Conservation (phyloP, 768 basidiomycete genomes). For the Solioccasus polychromus region DNA sequence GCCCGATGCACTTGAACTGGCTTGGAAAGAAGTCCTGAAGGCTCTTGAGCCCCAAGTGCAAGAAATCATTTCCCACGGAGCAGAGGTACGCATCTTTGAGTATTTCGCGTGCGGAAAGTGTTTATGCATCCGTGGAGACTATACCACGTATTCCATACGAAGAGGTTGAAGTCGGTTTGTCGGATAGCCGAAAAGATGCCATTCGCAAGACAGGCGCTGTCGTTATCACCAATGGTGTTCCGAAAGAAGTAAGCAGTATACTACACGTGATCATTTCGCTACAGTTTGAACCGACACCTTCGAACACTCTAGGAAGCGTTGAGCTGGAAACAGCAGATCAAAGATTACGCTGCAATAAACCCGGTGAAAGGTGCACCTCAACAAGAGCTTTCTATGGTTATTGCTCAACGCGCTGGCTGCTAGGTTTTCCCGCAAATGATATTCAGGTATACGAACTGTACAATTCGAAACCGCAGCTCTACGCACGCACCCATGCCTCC, state of each 20-base stretch:
- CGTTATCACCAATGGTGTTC: slow-evolving; percentile 56
- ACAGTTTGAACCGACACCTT: too few relatives aligned
- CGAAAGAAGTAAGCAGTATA: slow-evolving; percentile 44
- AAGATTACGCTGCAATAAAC: slow-evolving; percentile 54
- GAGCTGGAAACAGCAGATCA: slow-evolving; percentile 53
- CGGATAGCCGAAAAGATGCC: slow-evolving; percentile 39
- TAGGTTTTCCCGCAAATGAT: slow-evolving; percentile 65
- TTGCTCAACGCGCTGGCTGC: background rate
- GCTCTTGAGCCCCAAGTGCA: slow-evolving; percentile 46
- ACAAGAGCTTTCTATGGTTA: background rate
- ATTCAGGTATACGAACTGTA: slow-evolving; percentile 76
- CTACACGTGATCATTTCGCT: too few relatives aligned
- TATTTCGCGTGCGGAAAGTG: background rate
- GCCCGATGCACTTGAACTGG: slow-evolving; percentile 34
- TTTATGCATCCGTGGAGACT: slow-evolving; percentile 32
- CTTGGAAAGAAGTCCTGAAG: slow-evolving; percentile 54
- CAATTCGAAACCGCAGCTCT: slow-evolving; percentile 59
- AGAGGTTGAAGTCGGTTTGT: slow-evolving; percentile 46
- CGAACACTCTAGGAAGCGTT: slow-evolving; percentile 69
- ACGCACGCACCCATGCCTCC: slow-evolving; percentile 65
- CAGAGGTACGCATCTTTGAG: slow-evolving; percentile 36
- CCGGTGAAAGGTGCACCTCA: slow-evolving; percentile 46
- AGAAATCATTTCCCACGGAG: slow-evolving; percentile 47
- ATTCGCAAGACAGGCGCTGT: slow-evolving; percentile 55
- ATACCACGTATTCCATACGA: slow-evolving; percentile 49